Conservation (phyloP, 352 stramenopile species). For the Phytophthora rubi region DNA sequence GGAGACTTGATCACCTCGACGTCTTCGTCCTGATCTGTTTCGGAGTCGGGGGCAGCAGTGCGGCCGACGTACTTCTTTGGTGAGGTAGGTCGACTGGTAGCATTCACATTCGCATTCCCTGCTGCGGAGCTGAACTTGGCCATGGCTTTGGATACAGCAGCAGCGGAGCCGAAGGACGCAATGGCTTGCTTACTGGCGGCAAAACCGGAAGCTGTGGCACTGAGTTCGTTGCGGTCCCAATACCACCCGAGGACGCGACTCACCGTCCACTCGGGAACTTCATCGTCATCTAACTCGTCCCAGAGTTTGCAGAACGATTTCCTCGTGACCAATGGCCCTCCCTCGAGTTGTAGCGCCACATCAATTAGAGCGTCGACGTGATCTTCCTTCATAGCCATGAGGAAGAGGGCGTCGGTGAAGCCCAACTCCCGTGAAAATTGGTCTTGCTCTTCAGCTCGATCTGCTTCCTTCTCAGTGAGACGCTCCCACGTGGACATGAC, state of each 20-base stretch:
- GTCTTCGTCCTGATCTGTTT: conserved; percentile 39
- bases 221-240: conserved; percentile 48
- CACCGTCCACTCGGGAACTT: conserved; percentile 49
- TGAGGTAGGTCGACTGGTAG: conserved; percentile 16
- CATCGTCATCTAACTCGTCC: conserved; percentile 43
- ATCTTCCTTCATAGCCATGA: conserved; percentile 67
- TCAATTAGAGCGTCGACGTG: conserved; percentile 66
- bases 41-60: conserved; percentile 13
- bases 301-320: conserved; percentile 49
- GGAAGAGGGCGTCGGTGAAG: conserved; percentile 49
- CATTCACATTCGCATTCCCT: conserved; percentile 9
- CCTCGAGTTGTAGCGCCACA: conserved; percentile 55
- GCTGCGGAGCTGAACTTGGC: conserved; percentile 28
- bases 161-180: conserved; percentile 30
- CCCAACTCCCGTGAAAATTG: conserved; percentile 53
- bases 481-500: conserved; percentile 78
- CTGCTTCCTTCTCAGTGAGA: conserved; percentile 57
- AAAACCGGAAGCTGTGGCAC: conserved; percentile 25
- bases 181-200: conserved; percentile 28
- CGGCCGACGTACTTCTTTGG: conserved; percentile 29
- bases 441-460: conserved; percentile 51
- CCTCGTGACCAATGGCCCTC: conserved; percentile 42
- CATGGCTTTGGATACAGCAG: conserved; percentile 35
- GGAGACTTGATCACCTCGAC: conserved; percentile 49
- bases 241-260: conserved; percentile 63